Evolutionary conservation across 179 eudicot genomes (phyloP).

Genomic region (Beta corolliflora): DNA sequence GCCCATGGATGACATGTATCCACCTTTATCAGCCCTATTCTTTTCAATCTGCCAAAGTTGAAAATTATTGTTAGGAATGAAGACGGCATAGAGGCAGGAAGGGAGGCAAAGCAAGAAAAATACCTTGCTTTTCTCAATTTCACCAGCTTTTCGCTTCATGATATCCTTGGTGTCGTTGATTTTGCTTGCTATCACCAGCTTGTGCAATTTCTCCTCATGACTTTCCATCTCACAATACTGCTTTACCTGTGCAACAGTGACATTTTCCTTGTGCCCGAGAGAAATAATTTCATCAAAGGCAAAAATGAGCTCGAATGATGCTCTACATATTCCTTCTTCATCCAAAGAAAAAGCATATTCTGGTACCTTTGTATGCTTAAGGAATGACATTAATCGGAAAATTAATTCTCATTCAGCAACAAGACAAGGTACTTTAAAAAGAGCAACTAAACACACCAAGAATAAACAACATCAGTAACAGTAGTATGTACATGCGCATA

Average conservation of each 20-base stretch:
- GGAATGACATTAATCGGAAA: slow-evolving; percentile 35
- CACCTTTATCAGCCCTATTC: slow-evolving; percentile 81
- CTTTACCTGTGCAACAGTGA: slow-evolving; percentile 89
- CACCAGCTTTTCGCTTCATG: slow-evolving; percentile 96
- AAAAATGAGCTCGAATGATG: slow-evolving; percentile 89
- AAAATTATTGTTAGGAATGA: not conserved
- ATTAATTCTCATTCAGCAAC: not conserved
- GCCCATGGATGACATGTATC: slow-evolving; percentile 78
- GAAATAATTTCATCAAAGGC: slow-evolving; percentile 95
- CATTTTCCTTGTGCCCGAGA: slow-evolving; percentile 73
- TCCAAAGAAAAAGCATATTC: slow-evolving; percentile 81
- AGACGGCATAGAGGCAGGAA: not conserved
- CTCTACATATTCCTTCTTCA: slow-evolving; percentile 85
- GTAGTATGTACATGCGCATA: not conserved
- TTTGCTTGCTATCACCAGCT: slow-evolving; percentile 87
- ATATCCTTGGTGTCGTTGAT: slow-evolving; percentile 92
- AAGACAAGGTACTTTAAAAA: not conserved
- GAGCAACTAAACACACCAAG: not conserved
- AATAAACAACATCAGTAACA: not conserved
- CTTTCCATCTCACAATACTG: slow-evolving; percentile 99
- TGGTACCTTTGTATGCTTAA: slow-evolving; percentile 71
- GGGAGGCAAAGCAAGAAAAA: not conserved
- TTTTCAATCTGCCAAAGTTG: slow-evolving; percentile 70
- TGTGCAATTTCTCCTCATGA: slow-evolving; percentile 95
- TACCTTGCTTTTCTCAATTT: slow-evolving; percentile 97